Percentiles rank a stretch among this genome's conserved stretches.
Evolutionary conservation across 2,329 filamentous ascomycete species (phyloP).

Genomic region (Epichloe festucae): DNA sequence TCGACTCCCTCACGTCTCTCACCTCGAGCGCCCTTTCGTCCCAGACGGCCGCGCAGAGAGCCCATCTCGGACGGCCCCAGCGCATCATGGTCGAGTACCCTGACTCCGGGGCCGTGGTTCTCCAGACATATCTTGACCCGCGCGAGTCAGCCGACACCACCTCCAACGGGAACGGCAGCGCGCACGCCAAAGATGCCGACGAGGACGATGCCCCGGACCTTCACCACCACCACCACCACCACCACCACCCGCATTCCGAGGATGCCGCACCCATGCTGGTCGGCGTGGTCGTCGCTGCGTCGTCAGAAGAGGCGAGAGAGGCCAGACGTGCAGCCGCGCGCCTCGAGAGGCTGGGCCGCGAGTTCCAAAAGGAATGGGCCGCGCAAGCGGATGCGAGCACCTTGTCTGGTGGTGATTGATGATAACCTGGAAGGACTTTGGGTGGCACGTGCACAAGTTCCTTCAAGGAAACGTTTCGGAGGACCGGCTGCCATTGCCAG

Average conservation of each 20-base stretch:
- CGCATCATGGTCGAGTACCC: slow-evolving; percentile 47
- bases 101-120: slow-evolving; percentile 26
- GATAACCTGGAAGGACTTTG: slow-evolving; percentile 2
- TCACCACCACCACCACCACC: no score
- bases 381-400: slow-evolving; percentile 15
- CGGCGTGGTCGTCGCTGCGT: slow-evolving; percentile 38
- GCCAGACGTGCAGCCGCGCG: slow-evolving; percentile 38
- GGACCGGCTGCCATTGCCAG: neutral
- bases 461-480: neutral
- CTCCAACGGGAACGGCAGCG: slow-evolving; percentile 6
- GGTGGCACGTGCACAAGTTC: no score
- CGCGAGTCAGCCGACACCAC: slow-evolving; percentile 11
- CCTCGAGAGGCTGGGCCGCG: slow-evolving; percentile 40
- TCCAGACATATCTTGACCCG: slow-evolving; percentile 34
- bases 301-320: slow-evolving; percentile 33
- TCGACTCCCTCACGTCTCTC: slow-evolving; percentile 38
- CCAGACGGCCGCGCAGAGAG: slow-evolving; percentile 37
- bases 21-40: slow-evolving; percentile 39
- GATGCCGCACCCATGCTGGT: slow-evolving; percentile 39
- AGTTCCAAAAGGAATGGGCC: slow-evolving; percentile 41
- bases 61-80: slow-evolving; percentile 39
- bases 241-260: slow-evolving; percentile 8
- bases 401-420: slow-evolving; percentile 16
- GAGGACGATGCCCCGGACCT: slow-evolving; percentile 7
- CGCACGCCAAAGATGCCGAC: slow-evolving; percentile 7